Conservation (phyloP, 495 filamentous ascomycete species). For the Thozetella sp. region DNA sequence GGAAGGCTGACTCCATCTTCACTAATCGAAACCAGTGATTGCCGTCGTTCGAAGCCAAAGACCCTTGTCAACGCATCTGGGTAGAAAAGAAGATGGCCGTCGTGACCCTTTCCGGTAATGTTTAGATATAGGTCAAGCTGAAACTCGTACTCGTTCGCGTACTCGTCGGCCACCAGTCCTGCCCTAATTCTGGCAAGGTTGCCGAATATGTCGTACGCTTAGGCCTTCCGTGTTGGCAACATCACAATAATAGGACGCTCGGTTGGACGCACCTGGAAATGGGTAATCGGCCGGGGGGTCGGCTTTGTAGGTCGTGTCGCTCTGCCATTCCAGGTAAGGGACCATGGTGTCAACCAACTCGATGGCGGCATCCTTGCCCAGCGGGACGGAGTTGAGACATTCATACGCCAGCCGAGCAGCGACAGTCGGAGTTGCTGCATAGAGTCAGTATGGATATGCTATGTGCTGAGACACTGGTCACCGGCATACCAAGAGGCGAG, state of each 20-base stretch:
- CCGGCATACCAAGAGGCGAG: neutral
- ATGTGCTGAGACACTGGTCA: neutral
- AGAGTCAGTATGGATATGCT: neutral
- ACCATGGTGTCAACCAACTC: constrained; percentile 21
- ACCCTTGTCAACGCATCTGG: constrained; percentile 6
- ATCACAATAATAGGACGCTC: neutral
- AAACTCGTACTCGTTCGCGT: constrained; percentile 48
- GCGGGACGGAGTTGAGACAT: constrained; percentile 21
- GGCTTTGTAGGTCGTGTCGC: constrained; percentile 35
- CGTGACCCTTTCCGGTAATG: constrained; percentile 37
- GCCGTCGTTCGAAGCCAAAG: constrained; percentile 7
- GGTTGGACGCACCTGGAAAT: neutral
- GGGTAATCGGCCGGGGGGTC: constrained; percentile 33
- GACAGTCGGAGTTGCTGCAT: constrained; percentile 7
- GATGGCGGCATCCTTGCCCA: constrained; percentile 10
- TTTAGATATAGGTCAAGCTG: constrained; percentile 33
- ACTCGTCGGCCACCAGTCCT: constrained; percentile 20
- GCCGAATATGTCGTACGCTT: constrained; percentile 29
- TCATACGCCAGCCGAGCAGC: constrained; percentile 14
- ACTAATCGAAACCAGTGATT: constrained; percentile 19
- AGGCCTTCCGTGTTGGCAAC: neutral
- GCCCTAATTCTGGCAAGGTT: constrained; percentile 26
- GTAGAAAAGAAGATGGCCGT: constrained; percentile 38
- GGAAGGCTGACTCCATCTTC: constrained; percentile 15
- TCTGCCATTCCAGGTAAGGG: constrained; percentile 25